A percentile compares a stretch with the other conserved stretches of the same genome.
Conservation (phyloP, 1,139 yeast genomes). For the Protomyces gravidus region DNA sequence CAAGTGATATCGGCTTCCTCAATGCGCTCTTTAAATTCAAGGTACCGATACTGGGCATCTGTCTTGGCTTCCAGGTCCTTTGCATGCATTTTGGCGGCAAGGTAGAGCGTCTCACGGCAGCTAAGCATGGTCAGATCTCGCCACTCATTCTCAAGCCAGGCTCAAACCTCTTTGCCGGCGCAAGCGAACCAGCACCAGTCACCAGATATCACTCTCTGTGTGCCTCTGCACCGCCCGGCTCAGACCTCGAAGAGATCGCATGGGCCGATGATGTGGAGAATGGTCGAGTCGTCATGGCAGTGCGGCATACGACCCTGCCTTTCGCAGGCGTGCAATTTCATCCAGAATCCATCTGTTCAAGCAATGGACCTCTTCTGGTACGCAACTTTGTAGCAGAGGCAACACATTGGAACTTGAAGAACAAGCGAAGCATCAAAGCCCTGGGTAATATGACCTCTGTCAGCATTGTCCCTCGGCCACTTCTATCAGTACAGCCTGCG, state of each 20-base stretch:
- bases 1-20: conserved; percentile 71
- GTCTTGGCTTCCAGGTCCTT: conserved; percentile 86
- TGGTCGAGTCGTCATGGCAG: conserved; percentile 66
- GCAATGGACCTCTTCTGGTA: conserved; percentile 56
- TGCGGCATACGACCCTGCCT: conserved; percentile 56
- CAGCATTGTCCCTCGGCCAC: not conserved
- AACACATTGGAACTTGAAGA: conserved; percentile 21
- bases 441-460: not conserved
- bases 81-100: conserved; percentile 62
- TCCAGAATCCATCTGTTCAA: conserved; percentile 90
- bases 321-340: conserved; percentile 95
- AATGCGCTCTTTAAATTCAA: conserved; percentile 47
- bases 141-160: conserved; percentile 55
- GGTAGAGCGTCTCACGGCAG: conserved; percentile 52
- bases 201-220: conserved; percentile 87
- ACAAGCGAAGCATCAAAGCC: not conserved
- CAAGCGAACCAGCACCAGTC: conserved; percentile 43
- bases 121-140: conserved; percentile 85
- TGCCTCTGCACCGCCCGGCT: conserved; percentile 43
- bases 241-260: conserved; percentile 31
- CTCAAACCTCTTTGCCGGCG: conserved; percentile 57
- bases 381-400: conserved; percentile 62
- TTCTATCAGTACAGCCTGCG: not conserved
- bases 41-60: conserved; percentile 81
- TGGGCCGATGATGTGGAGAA: conserved; percentile 34